Evolutionary conservation across 495 filamentous ascomycete species (phyloP).

Genomic region (Cladorrhinum samala): DNA sequence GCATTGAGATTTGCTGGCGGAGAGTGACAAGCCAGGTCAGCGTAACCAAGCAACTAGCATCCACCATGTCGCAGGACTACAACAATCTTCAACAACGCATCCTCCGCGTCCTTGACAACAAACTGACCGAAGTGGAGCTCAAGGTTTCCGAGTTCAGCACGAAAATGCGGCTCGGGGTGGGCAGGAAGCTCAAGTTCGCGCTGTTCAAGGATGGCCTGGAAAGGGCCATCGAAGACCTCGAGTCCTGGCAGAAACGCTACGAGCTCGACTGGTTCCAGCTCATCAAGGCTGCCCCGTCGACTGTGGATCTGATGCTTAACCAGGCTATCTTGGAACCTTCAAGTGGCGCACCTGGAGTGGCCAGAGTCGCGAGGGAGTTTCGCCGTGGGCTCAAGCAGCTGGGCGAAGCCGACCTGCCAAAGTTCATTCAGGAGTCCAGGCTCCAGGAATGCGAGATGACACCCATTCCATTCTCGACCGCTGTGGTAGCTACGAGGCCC

Average conservation of each 20-base stretch:
- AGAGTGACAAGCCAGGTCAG: neutral
- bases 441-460: neutral
- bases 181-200: neutral
- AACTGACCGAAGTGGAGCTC: neutral
- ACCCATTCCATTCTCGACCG: neutral
- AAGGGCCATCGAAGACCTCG: neutral
- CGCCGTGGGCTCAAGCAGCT: neutral
- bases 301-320: neutral
- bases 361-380: too few species aligned
- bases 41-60: neutral
- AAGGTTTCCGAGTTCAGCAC: neutral
- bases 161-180: neutral
- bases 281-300: neutral
- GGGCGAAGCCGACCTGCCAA: neutral
- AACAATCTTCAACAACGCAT: neutral
- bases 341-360: neutral
- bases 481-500: neutral
- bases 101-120: neutral
- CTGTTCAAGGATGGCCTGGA: neutral
- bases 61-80: too few species aligned
- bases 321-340: neutral
- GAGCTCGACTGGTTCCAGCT: neutral
- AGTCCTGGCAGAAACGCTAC: neutral
- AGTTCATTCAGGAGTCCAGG: neutral
- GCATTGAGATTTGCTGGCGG: neutral